Conservation (phyloP, 192 early-diverging fungal genomes). For the Powellomyces hirtus region DNA sequence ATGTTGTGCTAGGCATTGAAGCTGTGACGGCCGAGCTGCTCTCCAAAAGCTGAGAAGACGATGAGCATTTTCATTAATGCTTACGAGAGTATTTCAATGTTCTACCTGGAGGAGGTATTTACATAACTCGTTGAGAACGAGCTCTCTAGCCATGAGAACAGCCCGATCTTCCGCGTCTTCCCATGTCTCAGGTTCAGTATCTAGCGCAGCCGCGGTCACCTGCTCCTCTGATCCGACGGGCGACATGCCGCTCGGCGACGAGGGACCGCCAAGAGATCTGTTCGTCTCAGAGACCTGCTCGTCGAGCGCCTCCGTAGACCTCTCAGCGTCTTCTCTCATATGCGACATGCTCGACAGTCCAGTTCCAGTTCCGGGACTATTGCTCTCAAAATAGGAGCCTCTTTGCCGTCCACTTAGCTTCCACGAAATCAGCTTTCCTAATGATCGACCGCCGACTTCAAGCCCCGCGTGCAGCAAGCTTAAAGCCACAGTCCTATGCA, state of each 20-base stretch:
- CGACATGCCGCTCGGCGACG: not conserved
- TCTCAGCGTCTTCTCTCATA: not conserved
- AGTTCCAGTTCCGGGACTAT: not conserved
- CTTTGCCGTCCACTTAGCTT: slow-evolving; percentile 20
- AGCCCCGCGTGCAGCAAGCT: slow-evolving; percentile 83
- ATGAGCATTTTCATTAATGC: not conserved
- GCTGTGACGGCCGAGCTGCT: slow-evolving; percentile 49
- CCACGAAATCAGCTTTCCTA: slow-evolving; percentile 58
- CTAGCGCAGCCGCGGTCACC: not conserved
- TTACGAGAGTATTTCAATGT: not conserved
- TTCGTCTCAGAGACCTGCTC: not conserved
- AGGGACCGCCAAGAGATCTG: not conserved
- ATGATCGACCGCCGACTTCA: slow-evolving; percentile 78
- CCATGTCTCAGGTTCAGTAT: slow-evolving; percentile 6
- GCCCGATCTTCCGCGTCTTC: slow-evolving; percentile 38
- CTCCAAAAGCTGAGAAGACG: slow-evolving; percentile 49
- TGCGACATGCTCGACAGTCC: not conserved
- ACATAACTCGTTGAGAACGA: slow-evolving; percentile 82
- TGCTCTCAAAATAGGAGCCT: not conserved
- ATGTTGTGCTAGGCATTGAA: slow-evolving; percentile 35
- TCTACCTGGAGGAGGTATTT: slow-evolving; percentile 79
- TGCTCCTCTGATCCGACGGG: not conserved
- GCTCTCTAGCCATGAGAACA: slow-evolving; percentile 39
- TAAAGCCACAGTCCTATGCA: slow-evolving; percentile 84
- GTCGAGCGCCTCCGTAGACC: not conserved